These are phyloP conservation scores for Staphylotrichum longicolle DNA, from an alignment of 495 filamentous ascomycete species.

Conservation along the genomic window DNA sequence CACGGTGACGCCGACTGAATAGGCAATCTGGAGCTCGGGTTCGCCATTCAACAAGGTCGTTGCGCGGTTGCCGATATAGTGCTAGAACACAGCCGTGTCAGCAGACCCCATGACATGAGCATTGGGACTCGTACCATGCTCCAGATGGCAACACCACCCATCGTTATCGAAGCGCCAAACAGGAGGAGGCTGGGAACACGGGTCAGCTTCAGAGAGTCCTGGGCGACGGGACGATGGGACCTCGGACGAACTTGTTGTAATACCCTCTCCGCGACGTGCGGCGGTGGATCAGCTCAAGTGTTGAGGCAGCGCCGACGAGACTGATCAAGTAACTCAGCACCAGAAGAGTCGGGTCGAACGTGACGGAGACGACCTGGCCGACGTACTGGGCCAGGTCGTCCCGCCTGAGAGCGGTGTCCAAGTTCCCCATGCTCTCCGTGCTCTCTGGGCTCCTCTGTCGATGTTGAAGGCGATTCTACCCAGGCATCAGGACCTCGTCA, in stretches of 20 bases:
- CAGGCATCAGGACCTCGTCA: no score
- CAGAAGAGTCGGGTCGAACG: slow-evolving; percentile 62
- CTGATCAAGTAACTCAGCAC: slow-evolving; percentile 76
- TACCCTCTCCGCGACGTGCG: slow-evolving; percentile 64
- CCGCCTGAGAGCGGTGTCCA: slow-evolving; percentile 9
- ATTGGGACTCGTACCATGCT: slow-evolving; percentile 43
- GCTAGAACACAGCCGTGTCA: slow-evolving; percentile 38
- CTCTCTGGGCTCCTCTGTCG: background rate
- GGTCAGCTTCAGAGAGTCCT: background rate
- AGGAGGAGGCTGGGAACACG: slow-evolving; percentile 61
- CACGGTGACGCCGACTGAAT: slow-evolving; percentile 68
- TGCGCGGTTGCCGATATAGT: slow-evolving; percentile 82
- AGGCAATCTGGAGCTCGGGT: slow-evolving; percentile 63
- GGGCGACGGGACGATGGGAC: background rate
- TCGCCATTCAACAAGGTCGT: slow-evolving; percentile 64
- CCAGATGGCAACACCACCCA: slow-evolving; percentile 81
- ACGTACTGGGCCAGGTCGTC: slow-evolving; percentile 29
- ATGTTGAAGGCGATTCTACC: background rate
- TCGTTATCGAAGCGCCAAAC: slow-evolving; percentile 64
- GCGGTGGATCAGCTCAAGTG: slow-evolving; percentile 78
- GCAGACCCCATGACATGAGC: background rate
- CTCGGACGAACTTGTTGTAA: slow-evolving; percentile 61
- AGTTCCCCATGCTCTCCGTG: background rate
- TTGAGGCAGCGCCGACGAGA: slow-evolving; percentile 69
- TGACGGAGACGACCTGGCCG: slow-evolving; percentile 49